These are phyloP conservation scores for Sordaria brevicollis DNA, from an alignment of 495 filamentous ascomycete species.

Conservation along the genomic window DNA sequence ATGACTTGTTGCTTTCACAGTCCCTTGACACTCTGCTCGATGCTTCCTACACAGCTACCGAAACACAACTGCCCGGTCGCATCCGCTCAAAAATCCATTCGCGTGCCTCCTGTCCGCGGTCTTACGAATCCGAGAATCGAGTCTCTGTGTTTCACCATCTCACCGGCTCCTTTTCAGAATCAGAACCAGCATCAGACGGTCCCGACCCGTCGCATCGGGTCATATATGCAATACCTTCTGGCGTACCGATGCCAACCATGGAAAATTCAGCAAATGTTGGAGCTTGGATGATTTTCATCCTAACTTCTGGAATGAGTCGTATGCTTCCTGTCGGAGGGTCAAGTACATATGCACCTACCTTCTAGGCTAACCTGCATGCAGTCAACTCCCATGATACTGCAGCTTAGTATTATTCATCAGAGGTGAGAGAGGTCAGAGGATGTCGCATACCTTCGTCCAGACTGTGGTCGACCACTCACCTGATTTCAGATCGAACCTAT, in stretches of 20 bases:
- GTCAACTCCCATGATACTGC: background rate
- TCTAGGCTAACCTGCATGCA: background rate
- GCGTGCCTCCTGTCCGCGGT: background rate
- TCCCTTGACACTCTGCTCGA: no score
- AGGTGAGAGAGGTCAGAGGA: no score
- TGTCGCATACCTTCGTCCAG: no score
- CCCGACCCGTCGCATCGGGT: background rate
- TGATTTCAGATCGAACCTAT: no score
- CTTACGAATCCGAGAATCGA: background rate
- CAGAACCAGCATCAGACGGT: background rate
- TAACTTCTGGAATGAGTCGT: background rate
- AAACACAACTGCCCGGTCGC: no score
- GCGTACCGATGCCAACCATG: background rate
- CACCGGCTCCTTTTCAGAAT: background rate
- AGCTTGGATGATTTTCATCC: background rate
- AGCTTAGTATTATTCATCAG: background rate
- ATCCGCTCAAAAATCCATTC: no score
- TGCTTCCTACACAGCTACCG: no score
- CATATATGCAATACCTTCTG: background rate
- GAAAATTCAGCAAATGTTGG: background rate
- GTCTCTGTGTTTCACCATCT: background rate
- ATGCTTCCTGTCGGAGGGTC: background rate
- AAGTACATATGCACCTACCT: no score
- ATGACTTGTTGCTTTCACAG: no score
- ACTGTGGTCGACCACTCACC: no score